phyloP scores from a whole-genome alignment of 2,329 filamentous ascomycete genomes.

The Juglanconis juglandina region DNA sequence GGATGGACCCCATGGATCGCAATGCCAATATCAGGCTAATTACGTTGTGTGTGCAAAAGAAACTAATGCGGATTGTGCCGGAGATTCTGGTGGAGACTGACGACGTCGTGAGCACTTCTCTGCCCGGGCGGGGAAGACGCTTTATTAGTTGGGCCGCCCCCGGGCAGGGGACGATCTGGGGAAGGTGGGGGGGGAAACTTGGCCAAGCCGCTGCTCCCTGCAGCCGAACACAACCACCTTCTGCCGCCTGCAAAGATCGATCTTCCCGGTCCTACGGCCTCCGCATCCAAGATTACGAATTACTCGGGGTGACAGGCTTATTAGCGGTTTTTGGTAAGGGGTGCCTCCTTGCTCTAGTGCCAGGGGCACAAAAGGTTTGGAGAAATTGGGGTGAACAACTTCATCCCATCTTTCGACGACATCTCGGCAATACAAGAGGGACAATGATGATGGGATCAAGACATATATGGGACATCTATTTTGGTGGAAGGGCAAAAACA shows the following conservation, averaged over 20 bases:
- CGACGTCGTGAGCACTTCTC: background rate
- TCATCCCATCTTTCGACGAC: background rate
- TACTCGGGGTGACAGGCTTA: background rate
- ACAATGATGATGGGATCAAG: background rate
- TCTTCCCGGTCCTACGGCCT: background rate
- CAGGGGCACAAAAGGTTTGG: background rate
- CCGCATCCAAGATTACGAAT: background rate
- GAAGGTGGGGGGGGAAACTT: too few species aligned
- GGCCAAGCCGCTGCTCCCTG: background rate
- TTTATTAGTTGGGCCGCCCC: background rate
- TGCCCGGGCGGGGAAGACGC: background rate
- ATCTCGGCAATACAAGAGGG: background rate
- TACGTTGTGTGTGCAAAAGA: background rate
- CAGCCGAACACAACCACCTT: background rate
- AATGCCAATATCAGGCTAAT: slow-evolving; percentile 6
- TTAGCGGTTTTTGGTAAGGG: background rate
- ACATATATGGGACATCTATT: background rate
- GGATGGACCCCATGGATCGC: background rate
- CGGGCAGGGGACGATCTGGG: background rate
- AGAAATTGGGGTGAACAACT: background rate
- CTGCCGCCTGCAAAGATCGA: background rate
- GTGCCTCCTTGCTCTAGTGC: background rate
- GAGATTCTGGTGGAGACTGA: background rate
- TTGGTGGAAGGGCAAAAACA: background rate
- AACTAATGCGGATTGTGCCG: background rate